Conservation (phyloP, 1,284 basidiomycete species). For the Neotropicomus parvogracilis region DNA sequence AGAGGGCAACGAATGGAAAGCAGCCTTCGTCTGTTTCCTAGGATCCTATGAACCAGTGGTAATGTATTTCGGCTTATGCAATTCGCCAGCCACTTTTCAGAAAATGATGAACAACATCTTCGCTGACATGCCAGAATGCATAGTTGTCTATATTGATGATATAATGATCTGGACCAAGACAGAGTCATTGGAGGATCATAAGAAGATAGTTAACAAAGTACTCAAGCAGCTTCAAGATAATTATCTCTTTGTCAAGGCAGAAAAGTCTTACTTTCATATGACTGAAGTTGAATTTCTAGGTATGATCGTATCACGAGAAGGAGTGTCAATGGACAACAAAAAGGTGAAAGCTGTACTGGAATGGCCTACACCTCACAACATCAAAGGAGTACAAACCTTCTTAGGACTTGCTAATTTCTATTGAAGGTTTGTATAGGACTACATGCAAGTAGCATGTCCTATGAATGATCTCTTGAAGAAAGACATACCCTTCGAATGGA, state of each 20-base stretch:
- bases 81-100: background rate
- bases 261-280: background rate
- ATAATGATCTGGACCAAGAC: background rate
- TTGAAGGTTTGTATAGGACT: background rate
- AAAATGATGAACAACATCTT: background rate
- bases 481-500: background rate
- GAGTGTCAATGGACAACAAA: no score
- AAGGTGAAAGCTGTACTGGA: background rate
- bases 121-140: background rate
- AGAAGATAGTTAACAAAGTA: background rate
- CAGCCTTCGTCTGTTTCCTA: rapidly evolving
- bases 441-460: background rate
- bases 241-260: background rate
- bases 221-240: background rate
- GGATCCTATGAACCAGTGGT: background rate
- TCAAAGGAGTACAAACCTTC: background rate
- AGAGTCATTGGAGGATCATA: background rate
- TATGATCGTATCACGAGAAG: background rate
- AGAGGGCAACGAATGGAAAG: slow-evolving; percentile 7
- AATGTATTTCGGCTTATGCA: background rate
- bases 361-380: background rate
- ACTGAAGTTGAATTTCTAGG: background rate
- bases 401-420: background rate
- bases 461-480: background rate
- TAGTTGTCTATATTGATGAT: background rate